phyloP scores from a whole-genome alignment of 305 asterid species.

The Solanum hybrid region DNA sequence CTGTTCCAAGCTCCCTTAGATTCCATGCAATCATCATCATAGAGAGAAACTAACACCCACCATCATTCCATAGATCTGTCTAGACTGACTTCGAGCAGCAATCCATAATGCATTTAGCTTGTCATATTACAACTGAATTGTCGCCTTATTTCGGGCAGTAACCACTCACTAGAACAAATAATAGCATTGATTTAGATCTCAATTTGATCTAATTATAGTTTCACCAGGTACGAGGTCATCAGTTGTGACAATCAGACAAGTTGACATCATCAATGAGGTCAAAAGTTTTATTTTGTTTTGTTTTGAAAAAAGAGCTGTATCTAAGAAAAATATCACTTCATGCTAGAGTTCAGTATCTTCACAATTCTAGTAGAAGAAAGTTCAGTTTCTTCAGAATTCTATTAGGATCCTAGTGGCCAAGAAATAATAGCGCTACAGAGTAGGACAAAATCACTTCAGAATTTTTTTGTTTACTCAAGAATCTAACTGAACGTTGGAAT shows the following conservation, averaged over 20 bases:
- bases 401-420: not conserved
- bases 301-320: not conserved
- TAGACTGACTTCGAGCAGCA: not conserved
- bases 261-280: not conserved
- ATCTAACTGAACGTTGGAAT: not conserved
- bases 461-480: not conserved
- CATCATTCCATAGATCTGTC: not conserved
- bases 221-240: not conserved
- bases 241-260: not conserved
- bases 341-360: not conserved
- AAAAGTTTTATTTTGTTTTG: not conserved
- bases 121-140: not conserved
- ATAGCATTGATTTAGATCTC: not conserved
- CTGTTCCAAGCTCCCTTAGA: not conserved
- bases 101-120: not conserved
- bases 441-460: not conserved
- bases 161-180: not conserved
- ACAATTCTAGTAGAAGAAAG: not conserved
- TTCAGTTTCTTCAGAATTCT: not conserved
- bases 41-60: not conserved
- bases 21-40: not conserved
- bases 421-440: not conserved
- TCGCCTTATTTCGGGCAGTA: not conserved
- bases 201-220: not conserved
- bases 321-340: not conserved